Conservation (phyloP, 768 basidiomycete species). For the Hericium coralloides region DNA sequence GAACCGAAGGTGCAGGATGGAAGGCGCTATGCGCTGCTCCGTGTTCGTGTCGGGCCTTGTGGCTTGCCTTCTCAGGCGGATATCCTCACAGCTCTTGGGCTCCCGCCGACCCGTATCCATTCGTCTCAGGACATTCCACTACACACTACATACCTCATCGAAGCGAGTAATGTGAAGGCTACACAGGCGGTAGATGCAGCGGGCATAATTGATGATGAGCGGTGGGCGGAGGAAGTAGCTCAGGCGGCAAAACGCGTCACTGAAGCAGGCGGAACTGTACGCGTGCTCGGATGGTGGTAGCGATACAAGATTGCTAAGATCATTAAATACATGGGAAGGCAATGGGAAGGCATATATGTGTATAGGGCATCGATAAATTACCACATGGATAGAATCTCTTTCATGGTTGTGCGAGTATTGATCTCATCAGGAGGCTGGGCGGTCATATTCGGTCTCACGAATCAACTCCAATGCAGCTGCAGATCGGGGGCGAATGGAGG, state of each 20-base stretch:
- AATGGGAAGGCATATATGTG: too few relatives aligned
- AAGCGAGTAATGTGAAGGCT: constrained; percentile 29
- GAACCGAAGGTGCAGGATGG: constrained; percentile 13
- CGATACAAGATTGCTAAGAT: not conserved
- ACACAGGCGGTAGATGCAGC: not conserved
- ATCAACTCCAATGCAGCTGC: constrained; percentile 24
- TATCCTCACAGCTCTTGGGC: constrained; percentile 29
- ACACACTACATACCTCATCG: constrained; percentile 57
- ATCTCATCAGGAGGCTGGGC: not conserved
- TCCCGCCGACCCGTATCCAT: constrained; percentile 38
- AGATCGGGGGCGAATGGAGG: constrained; percentile 28
- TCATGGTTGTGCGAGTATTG: not conserved
- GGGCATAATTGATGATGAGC: not conserved
- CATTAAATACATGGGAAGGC: not conserved
- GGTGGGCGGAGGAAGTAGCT: not conserved
- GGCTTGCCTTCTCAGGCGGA: constrained; percentile 15
- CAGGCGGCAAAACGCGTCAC: constrained; percentile 26
- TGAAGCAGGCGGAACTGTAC: constrained; percentile 26
- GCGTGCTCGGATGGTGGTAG: constrained; percentile 45
- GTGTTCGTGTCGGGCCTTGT: constrained; percentile 18
- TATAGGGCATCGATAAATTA: not conserved
- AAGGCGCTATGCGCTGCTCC: constrained; percentile 28
- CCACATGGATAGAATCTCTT: not conserved
- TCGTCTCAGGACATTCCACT: constrained; percentile 37
- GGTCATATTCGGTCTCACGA: constrained; percentile 15